A percentile compares a stretch with the other conserved stretches of the same genome.
Evolutionary conservation across 192 early-diverging fungal genomes (phyloP).

Genomic region (Podochytrium sp.): DNA sequence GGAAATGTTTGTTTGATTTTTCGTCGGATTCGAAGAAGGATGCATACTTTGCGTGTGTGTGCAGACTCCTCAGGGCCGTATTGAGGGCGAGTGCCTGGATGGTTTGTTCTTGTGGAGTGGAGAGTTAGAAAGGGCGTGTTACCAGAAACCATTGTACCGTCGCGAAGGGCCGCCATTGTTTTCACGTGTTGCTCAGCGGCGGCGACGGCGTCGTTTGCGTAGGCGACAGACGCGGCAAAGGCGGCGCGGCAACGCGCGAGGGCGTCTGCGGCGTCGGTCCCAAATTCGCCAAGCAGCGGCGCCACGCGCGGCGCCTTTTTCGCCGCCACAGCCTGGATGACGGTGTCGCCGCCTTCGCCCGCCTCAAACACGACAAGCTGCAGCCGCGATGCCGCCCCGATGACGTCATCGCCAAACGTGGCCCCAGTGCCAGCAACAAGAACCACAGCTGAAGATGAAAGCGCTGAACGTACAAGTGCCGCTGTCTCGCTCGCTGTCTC

Average conservation of each 20-base stretch:
- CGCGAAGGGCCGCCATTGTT: background rate
- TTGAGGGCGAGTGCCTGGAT: constrained; percentile 40
- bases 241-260: background rate
- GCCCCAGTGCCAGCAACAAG: background rate
- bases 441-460: background rate
- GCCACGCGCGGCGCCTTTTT: too few species aligned
- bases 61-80: constrained; percentile 41
- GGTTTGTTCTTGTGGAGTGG: constrained; percentile 35
- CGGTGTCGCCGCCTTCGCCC: background rate
- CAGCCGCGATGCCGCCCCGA: background rate
- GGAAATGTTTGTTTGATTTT: background rate
- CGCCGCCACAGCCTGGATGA: too few species aligned
- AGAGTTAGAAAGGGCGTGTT: background rate
- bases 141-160: background rate
- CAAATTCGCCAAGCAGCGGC: too few species aligned
- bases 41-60: constrained; percentile 30
- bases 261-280: background rate
- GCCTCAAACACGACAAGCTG: background rate
- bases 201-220: background rate
- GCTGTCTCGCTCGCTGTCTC: background rate
- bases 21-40: background rate
- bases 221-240: background rate
- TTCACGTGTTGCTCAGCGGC: background rate
- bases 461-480: background rate
- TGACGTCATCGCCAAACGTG: background rate